These are phyloP conservation scores for Echites panduratus DNA, from an alignment of 257 asterid genomes.

Conservation along the genomic window DNA sequence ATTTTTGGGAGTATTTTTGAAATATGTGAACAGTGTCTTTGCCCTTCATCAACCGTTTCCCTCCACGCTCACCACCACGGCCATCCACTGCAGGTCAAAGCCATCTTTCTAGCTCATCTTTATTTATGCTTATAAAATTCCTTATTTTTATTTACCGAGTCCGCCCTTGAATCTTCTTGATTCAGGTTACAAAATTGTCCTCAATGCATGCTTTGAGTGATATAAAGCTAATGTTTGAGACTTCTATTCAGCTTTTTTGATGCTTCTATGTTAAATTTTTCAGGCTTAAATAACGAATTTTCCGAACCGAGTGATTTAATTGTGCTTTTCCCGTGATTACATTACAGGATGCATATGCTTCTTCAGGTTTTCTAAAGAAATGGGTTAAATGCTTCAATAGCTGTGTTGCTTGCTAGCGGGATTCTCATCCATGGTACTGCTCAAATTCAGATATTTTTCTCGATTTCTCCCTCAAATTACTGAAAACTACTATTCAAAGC, in stretches of 20 bases:
- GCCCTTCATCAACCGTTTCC: too few relatives aligned
- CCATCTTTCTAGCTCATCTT: too few relatives aligned
- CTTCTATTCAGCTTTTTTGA: not conserved
- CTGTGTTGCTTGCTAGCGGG: not conserved
- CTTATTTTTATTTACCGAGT: too few relatives aligned
- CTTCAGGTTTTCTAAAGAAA: not conserved
- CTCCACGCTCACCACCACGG: too few relatives aligned
- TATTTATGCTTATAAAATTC: too few relatives aligned
- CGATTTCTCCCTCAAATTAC: not conserved
- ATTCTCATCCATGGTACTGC: not conserved
- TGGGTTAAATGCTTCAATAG: not conserved
- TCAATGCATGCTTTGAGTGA: not conserved
- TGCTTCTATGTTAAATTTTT: not conserved
- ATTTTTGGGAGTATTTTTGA: too few relatives aligned
- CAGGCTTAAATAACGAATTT: not conserved
- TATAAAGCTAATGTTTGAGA: not conserved
- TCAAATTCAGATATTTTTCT: slow-evolving; percentile 1
- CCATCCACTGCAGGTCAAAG: too few relatives aligned
- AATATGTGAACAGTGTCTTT: too few relatives aligned
- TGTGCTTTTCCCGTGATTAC: not conserved
- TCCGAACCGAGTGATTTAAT: not conserved
- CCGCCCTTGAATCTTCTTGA: too few relatives aligned
- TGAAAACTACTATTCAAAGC: not conserved
- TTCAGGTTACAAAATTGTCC: not conserved
- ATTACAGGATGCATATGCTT: not conserved